Conservation (phyloP, 768 basidiomycete genomes). For the Trametopsis cervina region DNA sequence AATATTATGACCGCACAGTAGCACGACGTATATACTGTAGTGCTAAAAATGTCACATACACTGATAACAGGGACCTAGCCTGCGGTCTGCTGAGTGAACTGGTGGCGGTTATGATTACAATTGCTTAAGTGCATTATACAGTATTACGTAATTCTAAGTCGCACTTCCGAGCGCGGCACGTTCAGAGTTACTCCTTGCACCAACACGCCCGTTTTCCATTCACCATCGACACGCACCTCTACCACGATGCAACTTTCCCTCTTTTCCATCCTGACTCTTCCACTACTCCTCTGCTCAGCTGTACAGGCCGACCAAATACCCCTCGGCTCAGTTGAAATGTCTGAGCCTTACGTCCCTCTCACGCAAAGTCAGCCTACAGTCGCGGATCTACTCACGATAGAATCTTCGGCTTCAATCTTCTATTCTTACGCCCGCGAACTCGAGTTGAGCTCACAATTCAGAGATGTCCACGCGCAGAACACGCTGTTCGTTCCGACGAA, state of each 20-base stretch:
- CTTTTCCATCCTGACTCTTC: conserved; percentile 24
- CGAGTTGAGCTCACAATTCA: conserved; percentile 47
- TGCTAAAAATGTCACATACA: no score
- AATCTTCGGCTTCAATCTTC: conserved; percentile 71
- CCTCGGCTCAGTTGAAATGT: conserved; percentile 14
- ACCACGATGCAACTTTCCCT: conserved; percentile 18
- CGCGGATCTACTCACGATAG: conserved; percentile 73
- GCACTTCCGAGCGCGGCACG: no score
- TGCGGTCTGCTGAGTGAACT: no score
- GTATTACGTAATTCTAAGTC: not conserved
- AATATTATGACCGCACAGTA: no score
- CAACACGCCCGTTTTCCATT: not conserved
- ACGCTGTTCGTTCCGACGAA: conserved; percentile 83
- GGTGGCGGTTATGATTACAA: no score
- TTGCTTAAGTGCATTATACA: no score
- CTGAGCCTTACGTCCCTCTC: conserved; percentile 27
- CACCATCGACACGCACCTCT: not conserved
- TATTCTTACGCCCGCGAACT: conserved; percentile 77
- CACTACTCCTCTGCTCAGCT: conserved; percentile 26
- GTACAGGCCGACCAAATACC: conserved; percentile 22
- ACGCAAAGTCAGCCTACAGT: conserved; percentile 48
- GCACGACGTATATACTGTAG: no score
- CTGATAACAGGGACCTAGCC: no score
- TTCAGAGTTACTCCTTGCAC: no score
- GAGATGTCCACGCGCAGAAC: conserved; percentile 22